Evolutionary conservation across 202 grass and related monocot genomes (phyloP).

Genomic region (Hordeum pubiflorum): DNA sequence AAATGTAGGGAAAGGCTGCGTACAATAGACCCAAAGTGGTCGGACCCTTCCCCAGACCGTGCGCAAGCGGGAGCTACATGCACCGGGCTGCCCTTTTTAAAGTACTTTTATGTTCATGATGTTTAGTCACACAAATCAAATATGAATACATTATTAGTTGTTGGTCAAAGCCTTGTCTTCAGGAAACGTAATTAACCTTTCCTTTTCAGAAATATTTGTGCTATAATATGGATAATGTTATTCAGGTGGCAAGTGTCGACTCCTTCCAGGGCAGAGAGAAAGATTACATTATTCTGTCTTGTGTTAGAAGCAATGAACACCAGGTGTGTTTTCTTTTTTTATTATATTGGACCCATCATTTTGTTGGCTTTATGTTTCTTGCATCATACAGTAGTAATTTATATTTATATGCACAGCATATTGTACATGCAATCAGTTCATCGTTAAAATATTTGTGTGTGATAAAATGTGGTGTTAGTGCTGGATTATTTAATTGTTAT

Average conservation of each 20-base stretch:
- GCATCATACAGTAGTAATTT: background rate
- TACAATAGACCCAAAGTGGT: too few species aligned
- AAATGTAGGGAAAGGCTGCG: too few species aligned
- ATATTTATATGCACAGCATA: background rate
- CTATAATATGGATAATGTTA: constrained; percentile 24
- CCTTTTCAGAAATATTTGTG: background rate
- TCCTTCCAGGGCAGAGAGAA: constrained; percentile 99
- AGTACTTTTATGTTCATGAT: background rate
- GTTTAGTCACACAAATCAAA: background rate
- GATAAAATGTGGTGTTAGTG: background rate
- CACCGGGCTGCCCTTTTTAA: too few species aligned
- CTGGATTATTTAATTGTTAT: background rate
- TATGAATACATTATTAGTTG: background rate
- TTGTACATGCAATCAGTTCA: background rate
- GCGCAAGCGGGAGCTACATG: too few species aligned
- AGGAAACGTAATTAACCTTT: background rate
- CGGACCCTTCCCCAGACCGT: too few species aligned
- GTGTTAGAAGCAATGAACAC: constrained; percentile 98
- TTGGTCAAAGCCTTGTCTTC: background rate
- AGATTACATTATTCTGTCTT: constrained; percentile 99
- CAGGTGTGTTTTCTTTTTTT: constrained; percentile 47
- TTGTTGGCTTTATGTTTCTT: background rate
- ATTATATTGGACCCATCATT: background rate
- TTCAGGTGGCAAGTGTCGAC: constrained; percentile 97
- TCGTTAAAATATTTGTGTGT: background rate